A percentile compares a stretch with the other conserved stretches of the same genome.
Evolutionary conservation across 345 rosid species (phyloP).

Genomic region (Alliaria petiolata): DNA sequence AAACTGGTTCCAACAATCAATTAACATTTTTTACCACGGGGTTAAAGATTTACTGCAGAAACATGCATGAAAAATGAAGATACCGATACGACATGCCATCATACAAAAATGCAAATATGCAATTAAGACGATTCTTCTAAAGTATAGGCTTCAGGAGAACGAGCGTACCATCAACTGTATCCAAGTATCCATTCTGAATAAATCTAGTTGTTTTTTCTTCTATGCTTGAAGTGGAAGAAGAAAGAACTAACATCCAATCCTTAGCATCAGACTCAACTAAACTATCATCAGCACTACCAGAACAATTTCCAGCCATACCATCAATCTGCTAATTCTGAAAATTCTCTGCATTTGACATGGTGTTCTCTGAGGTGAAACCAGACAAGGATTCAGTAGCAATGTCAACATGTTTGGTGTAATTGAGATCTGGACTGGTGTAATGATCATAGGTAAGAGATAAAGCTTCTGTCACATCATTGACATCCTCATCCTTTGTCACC

Average conservation of each 20-base stretch:
- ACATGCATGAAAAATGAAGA: not conserved
- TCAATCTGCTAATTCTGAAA: slow-evolving; percentile 30
- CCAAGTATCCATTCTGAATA: slow-evolving; percentile 67
- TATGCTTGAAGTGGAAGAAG: slow-evolving; percentile 37
- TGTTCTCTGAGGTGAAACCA: slow-evolving; percentile 1
- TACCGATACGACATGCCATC: not conserved
- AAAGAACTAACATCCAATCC: slow-evolving; percentile 18
- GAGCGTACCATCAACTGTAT: slow-evolving; percentile 51
- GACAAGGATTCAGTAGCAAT: slow-evolving; percentile 29
- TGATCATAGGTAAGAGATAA: slow-evolving; percentile 20
- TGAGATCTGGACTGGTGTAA: slow-evolving; percentile 25
- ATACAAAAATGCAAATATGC: not conserved
- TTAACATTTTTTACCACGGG: not conserved
- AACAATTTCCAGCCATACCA: slow-evolving; percentile 16
- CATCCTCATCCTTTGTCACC: slow-evolving; percentile 25
- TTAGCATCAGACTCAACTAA: slow-evolving; percentile 18
- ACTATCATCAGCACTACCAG: slow-evolving; percentile 7
- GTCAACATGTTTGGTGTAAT: slow-evolving; percentile 3
- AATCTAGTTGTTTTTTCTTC: slow-evolving; percentile 60
- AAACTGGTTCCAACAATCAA: slow-evolving; percentile 10
- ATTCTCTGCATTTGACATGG: slow-evolving; percentile 8
- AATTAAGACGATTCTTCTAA: not conserved
- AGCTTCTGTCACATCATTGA: slow-evolving; percentile 7
- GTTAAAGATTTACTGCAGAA: not conserved
- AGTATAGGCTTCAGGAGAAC: slow-evolving; percentile 2